phyloP scores from a whole-genome alignment of 768 basidiomycete genomes.

The Leucocoprinus birnbaumii region DNA sequence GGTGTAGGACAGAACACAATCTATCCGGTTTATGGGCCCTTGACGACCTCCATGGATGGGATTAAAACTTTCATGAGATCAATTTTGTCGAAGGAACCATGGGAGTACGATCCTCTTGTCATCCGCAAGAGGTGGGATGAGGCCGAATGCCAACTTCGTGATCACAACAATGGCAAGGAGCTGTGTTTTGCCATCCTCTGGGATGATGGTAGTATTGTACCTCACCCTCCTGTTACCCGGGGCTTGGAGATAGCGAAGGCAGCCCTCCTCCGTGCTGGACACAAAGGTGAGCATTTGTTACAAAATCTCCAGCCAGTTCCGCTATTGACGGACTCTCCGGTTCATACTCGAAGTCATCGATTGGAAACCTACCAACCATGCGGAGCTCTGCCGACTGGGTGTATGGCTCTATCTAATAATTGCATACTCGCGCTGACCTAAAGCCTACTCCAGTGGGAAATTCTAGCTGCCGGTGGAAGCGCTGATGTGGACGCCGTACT shows the following conservation, averaged over 20 bases:
- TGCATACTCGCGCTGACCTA: not conserved
- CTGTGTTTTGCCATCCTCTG: slow-evolving; percentile 62
- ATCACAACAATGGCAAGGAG: slow-evolving; percentile 50
- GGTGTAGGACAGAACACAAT: slow-evolving; percentile 71
- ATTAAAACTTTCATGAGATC: slow-evolving; percentile 53
- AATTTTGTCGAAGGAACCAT: slow-evolving; percentile 56
- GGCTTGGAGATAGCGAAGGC: slow-evolving; percentile 54
- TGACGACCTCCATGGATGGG: not conserved
- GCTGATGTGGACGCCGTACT: slow-evolving; percentile 42
- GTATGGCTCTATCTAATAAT: slow-evolving; percentile 22
- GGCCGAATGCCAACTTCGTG: slow-evolving; percentile 50
- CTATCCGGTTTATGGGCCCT: not conserved
- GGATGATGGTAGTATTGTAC: slow-evolving; percentile 56
- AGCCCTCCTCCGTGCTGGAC: slow-evolving; percentile 59
- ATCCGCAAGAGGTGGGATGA: slow-evolving; percentile 59
- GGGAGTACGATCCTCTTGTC: slow-evolving; percentile 61
- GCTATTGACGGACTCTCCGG: not conserved
- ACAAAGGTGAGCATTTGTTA: slow-evolving; percentile 43
- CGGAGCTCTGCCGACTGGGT: slow-evolving; percentile 33
- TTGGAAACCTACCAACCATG: slow-evolving; percentile 59
- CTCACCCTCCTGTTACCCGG: slow-evolving; percentile 62
- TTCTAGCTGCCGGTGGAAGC: slow-evolving; percentile 44
- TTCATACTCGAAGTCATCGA: slow-evolving; percentile 60
- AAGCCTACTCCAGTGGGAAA: slow-evolving; percentile 24
- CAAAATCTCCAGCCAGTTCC: not conserved